Conservation (phyloP, 2,329 filamentous ascomycete genomes). For the Trichoderma polysporum region DNA sequence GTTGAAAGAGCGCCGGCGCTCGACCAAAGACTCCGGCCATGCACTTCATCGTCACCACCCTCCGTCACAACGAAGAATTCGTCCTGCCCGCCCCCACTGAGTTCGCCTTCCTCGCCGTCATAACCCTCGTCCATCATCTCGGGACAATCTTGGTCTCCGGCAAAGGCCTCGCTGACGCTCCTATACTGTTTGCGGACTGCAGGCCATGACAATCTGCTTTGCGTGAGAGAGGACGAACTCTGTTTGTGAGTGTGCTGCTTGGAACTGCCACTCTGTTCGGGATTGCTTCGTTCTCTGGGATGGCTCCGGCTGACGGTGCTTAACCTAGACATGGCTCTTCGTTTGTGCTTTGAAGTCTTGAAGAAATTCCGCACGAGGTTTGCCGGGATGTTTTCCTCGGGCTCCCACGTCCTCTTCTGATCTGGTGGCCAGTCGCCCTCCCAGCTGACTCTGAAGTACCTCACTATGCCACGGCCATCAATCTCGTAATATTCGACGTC, state of each 20-base stretch:
- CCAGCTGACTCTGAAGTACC: conserved; percentile 56
- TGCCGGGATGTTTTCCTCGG: conserved; percentile 49
- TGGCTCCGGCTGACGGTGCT: conserved; percentile 10
- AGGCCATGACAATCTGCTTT: conserved; percentile 28
- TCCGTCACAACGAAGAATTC: conserved; percentile 36
- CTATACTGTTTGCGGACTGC: conserved; percentile 26
- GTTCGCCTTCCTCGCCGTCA: background rate
- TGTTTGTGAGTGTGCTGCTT: background rate
- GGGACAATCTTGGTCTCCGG: conserved; percentile 23
- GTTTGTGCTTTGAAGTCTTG: conserved; percentile 32
- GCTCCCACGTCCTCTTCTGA: conserved; percentile 60
- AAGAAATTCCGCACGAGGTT: conserved; percentile 44
- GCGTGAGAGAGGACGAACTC: conserved; percentile 18
- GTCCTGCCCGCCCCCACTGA: conserved; percentile 21
- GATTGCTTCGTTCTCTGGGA: background rate
- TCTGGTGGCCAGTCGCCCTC: conserved; percentile 55
- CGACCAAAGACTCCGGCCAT: background rate
- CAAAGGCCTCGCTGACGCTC: conserved; percentile 35
- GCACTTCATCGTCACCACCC: conserved; percentile 1
- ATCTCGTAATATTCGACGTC: conserved; percentile 41
- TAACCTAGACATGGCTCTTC: conserved; percentile 9
- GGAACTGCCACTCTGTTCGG: background rate
- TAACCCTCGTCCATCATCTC: background rate
- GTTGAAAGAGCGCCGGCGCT: background rate
- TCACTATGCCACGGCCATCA: conserved; percentile 37